phyloP scores from a whole-genome alignment of 176 grass and related monocot species.

The Oryza meridionalis region DNA sequence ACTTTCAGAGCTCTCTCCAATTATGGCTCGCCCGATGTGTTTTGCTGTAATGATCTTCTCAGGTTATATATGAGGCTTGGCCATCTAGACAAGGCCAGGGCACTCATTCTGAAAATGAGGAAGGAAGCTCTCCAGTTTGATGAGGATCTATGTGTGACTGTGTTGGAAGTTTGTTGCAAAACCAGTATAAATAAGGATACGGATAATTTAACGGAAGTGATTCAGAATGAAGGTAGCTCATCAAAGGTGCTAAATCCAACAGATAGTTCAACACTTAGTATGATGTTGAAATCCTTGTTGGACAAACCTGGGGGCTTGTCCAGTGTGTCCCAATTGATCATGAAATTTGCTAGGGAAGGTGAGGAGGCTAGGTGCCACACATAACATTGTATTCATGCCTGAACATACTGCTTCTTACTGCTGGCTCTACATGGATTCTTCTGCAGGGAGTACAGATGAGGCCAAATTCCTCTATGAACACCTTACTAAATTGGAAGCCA shows the following conservation, averaged over 20 bases:
- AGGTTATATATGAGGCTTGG: slow-evolving; percentile 71
- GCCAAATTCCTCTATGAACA: slow-evolving; percentile 65
- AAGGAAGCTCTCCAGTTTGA: slow-evolving; percentile 53
- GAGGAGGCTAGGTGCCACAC: slow-evolving; percentile 34
- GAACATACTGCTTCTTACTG: slow-evolving; percentile 10
- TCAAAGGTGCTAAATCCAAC: slow-evolving; percentile 41
- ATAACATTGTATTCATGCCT: slow-evolving; percentile 27
- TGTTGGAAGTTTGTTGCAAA: slow-evolving; percentile 81
- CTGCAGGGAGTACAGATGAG: slow-evolving; percentile 58
- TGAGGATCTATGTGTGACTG: slow-evolving; percentile 71
- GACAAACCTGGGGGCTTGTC: slow-evolving; percentile 50
- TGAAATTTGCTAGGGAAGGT: slow-evolving; percentile 80
- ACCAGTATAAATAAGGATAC: slow-evolving; percentile 49
- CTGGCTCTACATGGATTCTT: slow-evolving; percentile 47
- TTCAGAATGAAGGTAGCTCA: slow-evolving; percentile 54
- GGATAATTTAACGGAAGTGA: slow-evolving; percentile 55
- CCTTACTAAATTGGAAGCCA: slow-evolving; percentile 56
- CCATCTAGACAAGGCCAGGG: slow-evolving; percentile 69
- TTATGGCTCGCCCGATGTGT: slow-evolving; percentile 44
- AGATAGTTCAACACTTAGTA: slow-evolving; percentile 30
- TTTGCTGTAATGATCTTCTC: slow-evolving; percentile 74
- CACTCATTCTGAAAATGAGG: slow-evolving; percentile 57
- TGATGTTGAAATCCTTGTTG: slow-evolving; percentile 55
- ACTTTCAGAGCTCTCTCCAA: slow-evolving; percentile 60
- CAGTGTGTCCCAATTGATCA: slow-evolving; percentile 64